Evolutionary conservation across 306 rosid genomes (phyloP), one percentile per base, ranked within the genome.

Genomic region (Prunus kanzakura): DNA sequence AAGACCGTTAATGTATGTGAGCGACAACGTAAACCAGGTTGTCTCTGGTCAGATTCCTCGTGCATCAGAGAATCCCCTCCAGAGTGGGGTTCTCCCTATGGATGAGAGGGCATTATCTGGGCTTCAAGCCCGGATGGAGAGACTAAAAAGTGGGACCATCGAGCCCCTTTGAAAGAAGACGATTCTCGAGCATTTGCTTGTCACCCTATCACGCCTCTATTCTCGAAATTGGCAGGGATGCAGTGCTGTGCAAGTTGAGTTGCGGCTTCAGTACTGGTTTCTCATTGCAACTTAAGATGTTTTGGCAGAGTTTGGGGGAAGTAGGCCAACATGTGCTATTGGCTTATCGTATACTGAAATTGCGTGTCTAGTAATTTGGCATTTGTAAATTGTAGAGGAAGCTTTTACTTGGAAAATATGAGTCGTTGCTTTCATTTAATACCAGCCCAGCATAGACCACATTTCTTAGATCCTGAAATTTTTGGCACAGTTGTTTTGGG

Each of bases 61-160:
- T 74, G 67, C 87, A 49, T 68, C 91, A 0, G 98, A 91, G 76
- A 91, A 89, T 81, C 69, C 91, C 25, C 71, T 87, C 75, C 93
- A 87, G 69, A 80, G 86, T 62, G 91, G 91, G 64, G 97, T 88
- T 65, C 97, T 87, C 81, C 99, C 99, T 11, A 87, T 93, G 91
- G 99, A 93, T 73, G 98, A 93, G 88, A 96, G 82, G 78, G 98
- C 98, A 7, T 83, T 96, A 76, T 96, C 97, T 22, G 98, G 99
- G 56, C 99, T 96, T 81, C 99, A 96, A 79, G 99, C 99, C 1
- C 89, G 99, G 61, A 96, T 96, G 99, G 99, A 96, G 86, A 93
- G 99, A 80, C 89, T 96, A 45, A 96, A 96, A 86, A 92, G 98
- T 80, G 99, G 98, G 56, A 76, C 97, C 61, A 84, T 91, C 23